phyloP scores from a whole-genome alignment of 176 grass and related monocot species.

The Oropetium thomaeum region DNA sequence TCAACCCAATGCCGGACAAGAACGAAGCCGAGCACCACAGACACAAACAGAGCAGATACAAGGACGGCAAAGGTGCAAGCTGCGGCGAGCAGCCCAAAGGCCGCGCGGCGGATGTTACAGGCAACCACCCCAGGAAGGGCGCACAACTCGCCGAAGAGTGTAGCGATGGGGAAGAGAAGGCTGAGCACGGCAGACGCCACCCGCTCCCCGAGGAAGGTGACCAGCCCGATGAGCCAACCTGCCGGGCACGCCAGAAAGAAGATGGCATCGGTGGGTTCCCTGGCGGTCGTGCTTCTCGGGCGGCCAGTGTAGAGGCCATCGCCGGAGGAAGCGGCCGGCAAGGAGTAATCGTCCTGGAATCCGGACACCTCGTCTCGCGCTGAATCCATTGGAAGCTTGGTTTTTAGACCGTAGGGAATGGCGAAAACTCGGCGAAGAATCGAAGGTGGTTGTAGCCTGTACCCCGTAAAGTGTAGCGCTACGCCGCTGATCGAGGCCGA shows the following conservation, averaged over 20 bases:
- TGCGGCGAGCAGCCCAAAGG: slow-evolving; percentile 24
- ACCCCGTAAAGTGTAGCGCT: neutral
- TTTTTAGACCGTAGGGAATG: neutral
- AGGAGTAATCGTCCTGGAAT: neutral
- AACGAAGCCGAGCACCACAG: slow-evolving; percentile 23
- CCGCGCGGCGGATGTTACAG: slow-evolving; percentile 5
- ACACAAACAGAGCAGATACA: neutral
- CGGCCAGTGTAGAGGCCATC: neutral
- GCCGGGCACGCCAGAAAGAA: slow-evolving; percentile 20
- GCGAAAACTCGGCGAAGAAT: neutral
- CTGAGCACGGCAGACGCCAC: slow-evolving; percentile 11
- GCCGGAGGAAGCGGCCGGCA: slow-evolving; percentile 3
- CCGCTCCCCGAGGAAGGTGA: slow-evolving; percentile 25
- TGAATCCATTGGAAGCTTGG: slow-evolving; percentile 3
- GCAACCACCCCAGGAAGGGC: neutral
- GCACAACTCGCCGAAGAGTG: slow-evolving; percentile 10
- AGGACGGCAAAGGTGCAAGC: slow-evolving; percentile 22
- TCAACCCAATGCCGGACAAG: slow-evolving; percentile 29
- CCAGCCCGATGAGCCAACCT: slow-evolving; percentile 31
- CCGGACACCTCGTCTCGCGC: neutral
- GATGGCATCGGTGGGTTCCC: neutral
- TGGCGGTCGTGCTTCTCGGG: neutral
- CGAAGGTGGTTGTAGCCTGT: slow-evolving; percentile 8
- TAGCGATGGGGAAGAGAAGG: slow-evolving; percentile 19
- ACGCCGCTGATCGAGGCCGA: neutral